Conservation (phyloP, 192 early-diverging fungal species). For the Chytriomyces sp. region DNA sequence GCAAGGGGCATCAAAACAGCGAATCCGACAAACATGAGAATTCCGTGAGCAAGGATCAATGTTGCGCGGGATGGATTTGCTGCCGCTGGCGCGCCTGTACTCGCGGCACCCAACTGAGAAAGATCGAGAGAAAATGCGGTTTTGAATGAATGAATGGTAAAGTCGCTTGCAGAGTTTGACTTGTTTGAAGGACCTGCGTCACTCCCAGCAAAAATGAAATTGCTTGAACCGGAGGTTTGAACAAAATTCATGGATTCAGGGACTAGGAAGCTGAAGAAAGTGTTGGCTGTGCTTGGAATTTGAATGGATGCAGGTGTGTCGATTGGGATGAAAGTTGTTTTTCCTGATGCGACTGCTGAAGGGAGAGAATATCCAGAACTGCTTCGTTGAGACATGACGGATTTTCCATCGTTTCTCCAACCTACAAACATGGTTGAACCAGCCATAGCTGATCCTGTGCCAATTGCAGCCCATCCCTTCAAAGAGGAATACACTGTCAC, state of each 20-base stretch:
- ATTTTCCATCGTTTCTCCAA: conserved; percentile 32
- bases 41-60: conserved; percentile 46
- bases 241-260: not conserved
- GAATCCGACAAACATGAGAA: conserved; percentile 58
- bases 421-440: conserved; percentile 36
- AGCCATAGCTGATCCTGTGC: conserved; percentile 35
- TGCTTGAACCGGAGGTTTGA: not conserved
- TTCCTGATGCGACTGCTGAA: not conserved
- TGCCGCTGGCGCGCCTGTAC: not conserved
- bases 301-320: not conserved
- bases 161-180: conserved; percentile 6
- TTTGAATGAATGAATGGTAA: not conserved
- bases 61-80: not conserved
- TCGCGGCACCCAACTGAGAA: conserved; percentile 20
- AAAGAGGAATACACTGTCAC: conserved; percentile 4
- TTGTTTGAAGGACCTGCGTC: not conserved
- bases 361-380: conserved; percentile 1
- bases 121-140: not conserved
- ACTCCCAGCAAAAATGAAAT: not conserved
- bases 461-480: conserved; percentile 35
- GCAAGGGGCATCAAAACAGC: conserved; percentile 38
- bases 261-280: not conserved
- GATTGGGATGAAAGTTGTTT: not conserved
- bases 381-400: conserved; percentile 11
- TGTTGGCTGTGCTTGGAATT: not conserved